Evolutionary conservation across 495 filamentous ascomycete species (phyloP).

Genomic region (Polyplosphaeria fusca): DNA sequence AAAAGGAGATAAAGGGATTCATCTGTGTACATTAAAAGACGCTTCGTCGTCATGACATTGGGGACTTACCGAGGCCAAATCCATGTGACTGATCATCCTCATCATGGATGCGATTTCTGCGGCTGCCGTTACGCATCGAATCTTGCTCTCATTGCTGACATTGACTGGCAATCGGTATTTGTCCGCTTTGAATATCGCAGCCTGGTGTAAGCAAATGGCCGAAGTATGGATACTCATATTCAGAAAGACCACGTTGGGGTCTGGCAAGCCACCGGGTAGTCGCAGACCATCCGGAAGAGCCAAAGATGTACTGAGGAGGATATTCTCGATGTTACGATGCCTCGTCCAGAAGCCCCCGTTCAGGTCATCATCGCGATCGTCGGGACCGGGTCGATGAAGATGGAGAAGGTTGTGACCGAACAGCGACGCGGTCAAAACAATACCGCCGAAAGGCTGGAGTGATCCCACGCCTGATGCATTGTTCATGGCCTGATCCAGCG

Average conservation of each 20-base stretch:
- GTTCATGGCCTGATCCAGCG: slow-evolving; percentile 68
- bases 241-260: slow-evolving; percentile 87
- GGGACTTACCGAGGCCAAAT: slow-evolving; percentile 71
- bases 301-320: slow-evolving; percentile 79
- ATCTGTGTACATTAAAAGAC: slow-evolving; percentile 55
- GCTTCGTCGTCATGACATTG: neutral
- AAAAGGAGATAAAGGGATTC: slow-evolving; percentile 96
- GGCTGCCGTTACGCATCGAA: slow-evolving; percentile 88
- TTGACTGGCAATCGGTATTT: slow-evolving; percentile 75
- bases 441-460: slow-evolving; percentile 74
- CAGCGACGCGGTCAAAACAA: slow-evolving; percentile 78
- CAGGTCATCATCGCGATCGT: slow-evolving; percentile 82
- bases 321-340: slow-evolving; percentile 83
- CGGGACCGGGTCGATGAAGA: slow-evolving; percentile 80
- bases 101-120: slow-evolving; percentile 95
- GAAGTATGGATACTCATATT: slow-evolving; percentile 98
- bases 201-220: slow-evolving; percentile 95
- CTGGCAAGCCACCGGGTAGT: slow-evolving; percentile 68
- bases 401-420: slow-evolving; percentile 95
- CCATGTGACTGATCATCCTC: slow-evolving; percentile 89
- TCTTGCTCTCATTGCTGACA: slow-evolving; percentile 82
- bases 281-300: slow-evolving; percentile 80
- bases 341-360: slow-evolving; percentile 97
- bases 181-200: slow-evolving; percentile 95
- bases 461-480: slow-evolving; percentile 61